A percentile compares a stretch with the other conserved stretches of the same genome.
These are phyloP conservation scores for Fusarium irregulare DNA, from an alignment of 2,329 filamentous ascomycete genomes.

Conservation along the genomic window DNA sequence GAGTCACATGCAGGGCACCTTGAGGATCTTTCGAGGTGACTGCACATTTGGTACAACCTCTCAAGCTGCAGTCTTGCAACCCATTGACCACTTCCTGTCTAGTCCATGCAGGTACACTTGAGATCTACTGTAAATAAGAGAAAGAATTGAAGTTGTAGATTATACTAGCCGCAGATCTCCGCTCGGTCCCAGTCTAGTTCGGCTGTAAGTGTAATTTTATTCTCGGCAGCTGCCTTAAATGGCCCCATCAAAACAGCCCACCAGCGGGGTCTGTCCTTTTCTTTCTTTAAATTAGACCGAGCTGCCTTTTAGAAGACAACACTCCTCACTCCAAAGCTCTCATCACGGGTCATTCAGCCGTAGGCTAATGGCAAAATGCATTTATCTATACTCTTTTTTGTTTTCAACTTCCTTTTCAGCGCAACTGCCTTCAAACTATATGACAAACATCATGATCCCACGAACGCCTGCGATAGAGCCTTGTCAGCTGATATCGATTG, in stretches of 20 bases:
- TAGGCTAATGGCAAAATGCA: fast-evolving
- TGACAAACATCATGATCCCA: not conserved
- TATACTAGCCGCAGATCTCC: too few relatives aligned
- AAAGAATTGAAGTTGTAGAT: too few relatives aligned
- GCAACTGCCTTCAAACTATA: not conserved
- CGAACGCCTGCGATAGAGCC: not conserved
- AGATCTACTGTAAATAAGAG: too few relatives aligned
- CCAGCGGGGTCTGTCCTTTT: not conserved
- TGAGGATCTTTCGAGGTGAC: too few relatives aligned
- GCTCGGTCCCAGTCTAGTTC: too few relatives aligned
- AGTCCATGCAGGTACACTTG: too few relatives aligned
- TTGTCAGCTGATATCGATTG: not conserved
- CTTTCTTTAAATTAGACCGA: not conserved
- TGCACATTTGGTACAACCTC: too few relatives aligned
- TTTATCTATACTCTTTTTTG: fast-evolving
- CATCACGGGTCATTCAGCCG: too few relatives aligned
- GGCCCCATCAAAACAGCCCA: not conserved
- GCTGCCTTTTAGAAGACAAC: not conserved
- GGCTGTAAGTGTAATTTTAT: not conserved
- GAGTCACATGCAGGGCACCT: too few relatives aligned
- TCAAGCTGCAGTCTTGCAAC: too few relatives aligned
- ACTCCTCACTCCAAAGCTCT: too few relatives aligned
- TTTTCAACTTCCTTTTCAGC: fast-evolving
- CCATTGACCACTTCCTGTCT: too few relatives aligned
- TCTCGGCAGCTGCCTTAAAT: not conserved